Base-by-base conservation (phyloP, 2,329 filamentous ascomycete species). In the Penicillium sp. region DNA sequence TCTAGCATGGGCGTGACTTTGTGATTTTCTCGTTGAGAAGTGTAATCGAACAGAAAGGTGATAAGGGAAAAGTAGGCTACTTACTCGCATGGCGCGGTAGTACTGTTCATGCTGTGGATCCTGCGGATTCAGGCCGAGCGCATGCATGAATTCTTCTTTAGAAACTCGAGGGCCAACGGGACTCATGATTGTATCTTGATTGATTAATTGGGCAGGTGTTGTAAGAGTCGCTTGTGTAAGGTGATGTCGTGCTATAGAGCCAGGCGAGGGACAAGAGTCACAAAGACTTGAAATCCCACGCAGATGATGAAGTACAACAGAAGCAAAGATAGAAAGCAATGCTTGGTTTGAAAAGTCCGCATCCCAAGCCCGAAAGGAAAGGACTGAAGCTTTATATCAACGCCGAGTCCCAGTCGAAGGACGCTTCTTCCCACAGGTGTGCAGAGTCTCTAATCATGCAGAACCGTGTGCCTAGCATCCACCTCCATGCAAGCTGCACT, bases 121-220 rank as follows among this genome's bases (percentile, higher is more conserved):
- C 33, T 75, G 75, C 5, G 77, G 70, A 53, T 74, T 75, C 13
- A 81, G 69, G 38, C 75, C 76, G 48, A 81, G 66, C 25, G 79
- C 79, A 25, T 72, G 74, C 77, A 81, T 80, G 66, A 81, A 81
- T 61, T 81, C 79, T 55, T 80, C 78, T 62, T 81, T 81, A 26
- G 78, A 77, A 42, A 75, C 78, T 54, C 78, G 76, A 46, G 78
- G 78, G 28, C 78, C 78, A 57, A 78, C 77, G 14, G 75, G 64
- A 28, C 65, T 56, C 75, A 77, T 77, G 30, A 19, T 33, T 26
- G n/a, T 57, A 25, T 13, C 10, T 19, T 25, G 48, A 37, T 45
- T 22, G 38, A 19, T 13, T 43, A 33, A 35, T 45, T 3, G 52
- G 52, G 40, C 25, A 45, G 35, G 16, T 55, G 33, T 33, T 22